Base-by-base conservation (phyloP, 345 rosid species). In the Lumnitzera racemosa region DNA sequence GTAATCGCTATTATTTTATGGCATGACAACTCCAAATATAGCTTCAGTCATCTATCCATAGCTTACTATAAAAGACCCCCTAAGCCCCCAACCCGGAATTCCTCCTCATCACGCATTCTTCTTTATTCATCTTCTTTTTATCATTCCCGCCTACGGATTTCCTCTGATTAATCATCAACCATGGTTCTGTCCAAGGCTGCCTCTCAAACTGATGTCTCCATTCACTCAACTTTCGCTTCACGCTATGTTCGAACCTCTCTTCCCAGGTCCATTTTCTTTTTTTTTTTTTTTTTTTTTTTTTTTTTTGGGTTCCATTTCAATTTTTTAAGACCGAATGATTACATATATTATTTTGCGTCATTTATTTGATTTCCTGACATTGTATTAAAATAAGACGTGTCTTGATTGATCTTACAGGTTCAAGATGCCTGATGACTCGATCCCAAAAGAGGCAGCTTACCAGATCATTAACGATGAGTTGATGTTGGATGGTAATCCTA, bases 201-300 rank as follows among this genome's bases (percentile, higher is more conserved):
- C 0, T 78, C 87, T 36, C 70, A 81, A 12, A 77, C 91, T 13
- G 87, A 85, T 29, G 77, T 68, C 57, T 88, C 89, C 47, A 58
- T 88, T 51, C 87, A 88, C 78, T 85, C 91, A 53, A 88, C 96
- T 59, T 88, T 88, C 68, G 85, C 96, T 29, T 88, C 96, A 47
- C 81, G 96, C 53, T 88, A 88, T 51, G 96, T 88, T 36, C 87
- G 96, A 17, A 62, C 87, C 43, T 78, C 96, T 8, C 86, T 88
- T 49, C 91, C 96, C 0, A 73, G 85, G 89, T 80, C 31, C 31
- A 27, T 27, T 56, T 29, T 0, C 6, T 0, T 23, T 75, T 71
- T 47, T 53, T 23, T 0, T 13, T 20, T 0, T 12, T 6, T 15
- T 31, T 24, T 51, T 11, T 13, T 20, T 41, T 51, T 29, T 3